phyloP scores from a whole-genome alignment of 371 early-diverging fungal genomes.

The Phascolomyces articulosus region DNA sequence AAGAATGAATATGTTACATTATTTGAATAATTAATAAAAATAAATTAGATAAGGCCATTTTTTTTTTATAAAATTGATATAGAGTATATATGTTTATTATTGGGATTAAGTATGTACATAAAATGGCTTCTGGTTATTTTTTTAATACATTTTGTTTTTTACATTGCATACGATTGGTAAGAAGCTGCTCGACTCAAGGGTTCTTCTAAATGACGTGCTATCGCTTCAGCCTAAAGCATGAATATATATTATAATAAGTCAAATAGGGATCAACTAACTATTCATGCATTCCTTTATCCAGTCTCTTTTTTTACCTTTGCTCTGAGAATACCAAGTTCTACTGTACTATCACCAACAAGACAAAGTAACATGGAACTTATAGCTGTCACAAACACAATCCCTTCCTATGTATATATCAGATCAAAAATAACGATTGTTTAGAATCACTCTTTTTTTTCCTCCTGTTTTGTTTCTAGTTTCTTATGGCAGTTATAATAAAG shows the following conservation, averaged over 20 bases:
- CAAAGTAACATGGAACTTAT: conserved; percentile 74
- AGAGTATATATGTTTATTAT: no score
- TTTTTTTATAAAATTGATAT: no score
- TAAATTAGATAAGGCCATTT: no score
- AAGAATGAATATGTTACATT: conserved; percentile 21
- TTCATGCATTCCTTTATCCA: no score
- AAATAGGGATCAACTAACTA: not conserved
- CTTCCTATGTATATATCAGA: conserved; percentile 49
- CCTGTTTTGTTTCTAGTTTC: not conserved
- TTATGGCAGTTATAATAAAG: not conserved
- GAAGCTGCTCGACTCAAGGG: conserved; percentile 58
- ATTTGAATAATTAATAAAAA: conserved; percentile 18
- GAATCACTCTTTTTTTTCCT: not conserved
- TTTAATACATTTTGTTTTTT: not conserved
- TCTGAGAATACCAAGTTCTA: conserved; percentile 71
- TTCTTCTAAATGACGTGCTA: conserved; percentile 61
- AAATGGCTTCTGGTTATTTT: not conserved
- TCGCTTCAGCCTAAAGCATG: conserved; percentile 43
- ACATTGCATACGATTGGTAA: conserved; percentile 23
- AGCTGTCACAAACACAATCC: conserved; percentile 61
- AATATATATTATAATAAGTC: not conserved
- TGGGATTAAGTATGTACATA: not conserved
- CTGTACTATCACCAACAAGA: conserved; percentile 62
- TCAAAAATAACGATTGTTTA: not conserved
- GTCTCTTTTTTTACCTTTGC: conserved; percentile 57